These are phyloP conservation scores for Talinum fruticosum DNA, from an alignment of 148 eudicot genomes.

Conservation along the genomic window DNA sequence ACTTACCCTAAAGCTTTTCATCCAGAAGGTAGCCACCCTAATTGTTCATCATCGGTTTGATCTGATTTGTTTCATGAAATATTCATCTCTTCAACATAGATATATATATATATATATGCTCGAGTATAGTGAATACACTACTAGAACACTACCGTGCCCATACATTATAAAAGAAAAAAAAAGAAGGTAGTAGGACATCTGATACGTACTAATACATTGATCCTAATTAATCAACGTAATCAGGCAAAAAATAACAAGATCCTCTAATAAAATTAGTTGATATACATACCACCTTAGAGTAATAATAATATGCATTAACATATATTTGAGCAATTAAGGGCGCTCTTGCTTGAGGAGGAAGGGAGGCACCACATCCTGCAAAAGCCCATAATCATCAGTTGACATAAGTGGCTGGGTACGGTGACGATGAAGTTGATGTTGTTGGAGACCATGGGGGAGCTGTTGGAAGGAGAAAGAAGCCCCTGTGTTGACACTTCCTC, in stretches of 20 bases:
- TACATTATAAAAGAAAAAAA: no score
- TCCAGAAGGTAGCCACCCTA: no score
- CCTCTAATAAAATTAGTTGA: constrained; percentile 11
- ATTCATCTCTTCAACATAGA: neutral
- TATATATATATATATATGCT: neutral
- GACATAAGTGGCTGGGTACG: constrained; percentile 10
- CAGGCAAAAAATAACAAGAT: neutral
- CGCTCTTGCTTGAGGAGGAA: constrained; percentile 63
- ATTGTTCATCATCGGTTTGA: neutral
- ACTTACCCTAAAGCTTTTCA: no score
- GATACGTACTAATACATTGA: neutral
- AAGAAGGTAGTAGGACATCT: neutral
- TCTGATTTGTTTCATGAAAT: neutral
- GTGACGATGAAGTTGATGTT: constrained; percentile 25
- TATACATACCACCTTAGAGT: neutral
- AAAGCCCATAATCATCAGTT: constrained; percentile 63
- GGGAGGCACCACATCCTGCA: constrained; percentile 81
- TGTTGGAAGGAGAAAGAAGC: constrained; percentile 13
- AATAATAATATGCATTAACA: neutral
- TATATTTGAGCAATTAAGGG: constrained; percentile 35
- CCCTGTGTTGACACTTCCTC: constrained; percentile 4
- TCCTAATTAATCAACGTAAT: neutral
- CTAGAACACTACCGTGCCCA: no score
- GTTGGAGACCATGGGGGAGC: constrained; percentile 26
- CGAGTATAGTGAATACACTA: neutral